phyloP scores from a whole-genome alignment of 768 basidiomycete species.

The Tricholoma saponaceum region DNA sequence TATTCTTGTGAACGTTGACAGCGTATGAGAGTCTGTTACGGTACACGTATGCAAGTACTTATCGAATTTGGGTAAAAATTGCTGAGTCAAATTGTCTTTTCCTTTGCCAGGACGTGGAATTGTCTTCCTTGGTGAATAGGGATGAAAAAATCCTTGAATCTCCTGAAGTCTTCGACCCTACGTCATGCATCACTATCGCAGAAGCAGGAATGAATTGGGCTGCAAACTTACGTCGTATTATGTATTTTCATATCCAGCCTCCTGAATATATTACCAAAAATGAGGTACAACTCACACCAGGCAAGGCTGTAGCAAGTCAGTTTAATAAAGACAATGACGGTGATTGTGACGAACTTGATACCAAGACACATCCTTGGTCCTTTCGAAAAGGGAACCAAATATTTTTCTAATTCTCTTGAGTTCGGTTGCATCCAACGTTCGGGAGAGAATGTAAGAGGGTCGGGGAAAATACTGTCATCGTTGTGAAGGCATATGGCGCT shows the following conservation, averaged over 20 bases:
- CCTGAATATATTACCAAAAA: conserved; percentile 37
- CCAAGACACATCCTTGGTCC: conserved; percentile 43
- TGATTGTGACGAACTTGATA: conserved; percentile 30
- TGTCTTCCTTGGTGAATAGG: conserved; percentile 28
- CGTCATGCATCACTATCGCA: not conserved
- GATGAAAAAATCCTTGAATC: conserved; percentile 32
- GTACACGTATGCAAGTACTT: not conserved
- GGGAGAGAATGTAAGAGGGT: conserved; percentile 34
- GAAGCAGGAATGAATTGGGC: not conserved
- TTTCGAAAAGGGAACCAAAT: conserved; percentile 39
- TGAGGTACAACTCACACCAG: conserved; percentile 38
- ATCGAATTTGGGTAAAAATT: not conserved
- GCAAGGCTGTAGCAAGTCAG: conserved; percentile 28
- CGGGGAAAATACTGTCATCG: conserved; percentile 30
- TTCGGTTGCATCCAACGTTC: conserved; percentile 38
- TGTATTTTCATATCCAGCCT: conserved; percentile 32
- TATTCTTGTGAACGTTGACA: conserved; percentile 25
- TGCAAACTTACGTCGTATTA: conserved; percentile 23
- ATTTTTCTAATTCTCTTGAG: conserved; percentile 27
- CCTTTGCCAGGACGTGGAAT: conserved; percentile 18
- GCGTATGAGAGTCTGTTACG: conserved; percentile 15
- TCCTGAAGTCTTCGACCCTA: conserved; percentile 25
- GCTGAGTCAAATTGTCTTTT: not conserved
- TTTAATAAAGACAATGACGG: not conserved
- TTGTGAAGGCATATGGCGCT: conserved; percentile 35